Base-by-base conservation (phyloP, 2,329 filamentous ascomycete species). In the Penicillium nordicum region DNA sequence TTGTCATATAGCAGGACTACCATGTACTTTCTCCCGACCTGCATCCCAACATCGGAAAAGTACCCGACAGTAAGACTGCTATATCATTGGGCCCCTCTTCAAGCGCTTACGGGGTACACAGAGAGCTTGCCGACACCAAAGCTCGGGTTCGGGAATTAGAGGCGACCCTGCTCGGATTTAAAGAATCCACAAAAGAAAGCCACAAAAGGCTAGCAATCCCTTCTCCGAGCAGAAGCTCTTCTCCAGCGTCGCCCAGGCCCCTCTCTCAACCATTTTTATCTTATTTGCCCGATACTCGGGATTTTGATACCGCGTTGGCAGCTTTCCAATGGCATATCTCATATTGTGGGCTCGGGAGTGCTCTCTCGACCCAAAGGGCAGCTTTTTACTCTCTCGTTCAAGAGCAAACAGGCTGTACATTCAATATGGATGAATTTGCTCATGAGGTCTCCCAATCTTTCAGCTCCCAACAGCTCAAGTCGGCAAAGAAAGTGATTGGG, bases 361-460 rank as follows among this genome's bases (percentile, higher is more conserved):
- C 60, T 16, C 55, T 59, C 16, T 67, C 63, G 14, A 36, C 49
- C 5, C 55, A 59, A 9, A 61, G 64, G 41, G 50, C 61, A 18
- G 45, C 50, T 0, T 63, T 68, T 32, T 63, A 46, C 36, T 63
- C 60, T 0, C 32, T 47, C 10, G 50, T 68, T 36, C 44, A 61
- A 30, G 50, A 57, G 25, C 59, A 57, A 42, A 65, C 62, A 4
- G 61, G 61, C 1, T 53, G 46, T 34, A 32, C 25, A 1, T 60
- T 68, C 25, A 55, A 67, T 54, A 23, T 68, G 29, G 65, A 68
- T 9, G 53, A 56, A 7, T 65, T 68, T 32, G 38, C 58, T n/a
- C 36, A 55, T 29, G 51, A 60, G 10, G 46, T 59, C n/a, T 49
- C 54, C 3, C 46, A 63, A n/a, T 55, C 56, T 5, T 59, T 63